phyloP scores from a whole-genome alignment of 805 yeast genomes.

The Cyberlindnera saturnus region DNA sequence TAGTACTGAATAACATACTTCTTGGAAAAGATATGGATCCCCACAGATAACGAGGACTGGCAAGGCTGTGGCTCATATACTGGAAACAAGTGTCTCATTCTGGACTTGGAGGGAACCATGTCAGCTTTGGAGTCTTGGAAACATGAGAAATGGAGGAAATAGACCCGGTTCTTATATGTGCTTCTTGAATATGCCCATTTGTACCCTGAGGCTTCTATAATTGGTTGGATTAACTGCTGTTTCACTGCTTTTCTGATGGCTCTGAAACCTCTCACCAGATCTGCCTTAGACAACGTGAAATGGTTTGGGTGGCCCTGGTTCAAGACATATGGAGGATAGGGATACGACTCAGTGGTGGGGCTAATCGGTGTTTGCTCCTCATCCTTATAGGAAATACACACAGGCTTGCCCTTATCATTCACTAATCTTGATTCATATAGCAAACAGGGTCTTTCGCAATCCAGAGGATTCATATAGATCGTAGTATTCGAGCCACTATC shows the following conservation, averaged over 20 bases:
- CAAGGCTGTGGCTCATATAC: constrained; percentile 15
- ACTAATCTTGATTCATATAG: constrained; percentile 17
- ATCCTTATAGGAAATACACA: constrained; percentile 16
- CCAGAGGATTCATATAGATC: constrained; percentile 14
- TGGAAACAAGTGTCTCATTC: constrained; percentile 2
- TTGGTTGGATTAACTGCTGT: constrained; percentile 13
- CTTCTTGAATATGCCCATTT: constrained; percentile 21
- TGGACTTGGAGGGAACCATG: constrained; percentile 17
- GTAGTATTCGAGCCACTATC: constrained; percentile 18
- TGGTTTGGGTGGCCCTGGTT: constrained; percentile 15
- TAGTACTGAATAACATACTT: constrained; percentile 17
- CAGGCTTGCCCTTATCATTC: constrained; percentile 18
- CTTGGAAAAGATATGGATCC: constrained; percentile 18
- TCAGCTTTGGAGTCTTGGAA: constrained; percentile 20
- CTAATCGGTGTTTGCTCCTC: constrained; percentile 10
- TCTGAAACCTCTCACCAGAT: constrained; percentile 14
- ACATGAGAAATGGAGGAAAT: constrained; percentile 18
- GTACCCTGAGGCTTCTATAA: constrained; percentile 19
- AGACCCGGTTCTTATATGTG: constrained; percentile 16
- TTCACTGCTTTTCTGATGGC: constrained; percentile 18
- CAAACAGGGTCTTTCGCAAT: constrained; percentile 18
- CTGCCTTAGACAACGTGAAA: constrained; percentile 16
- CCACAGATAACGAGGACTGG: constrained; percentile 15
- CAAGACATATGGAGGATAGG: constrained; percentile 15
- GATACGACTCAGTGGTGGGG: constrained; percentile 19